Conservation (phyloP, 129 eudicot species). For the Pittosporum tobira region DNA sequence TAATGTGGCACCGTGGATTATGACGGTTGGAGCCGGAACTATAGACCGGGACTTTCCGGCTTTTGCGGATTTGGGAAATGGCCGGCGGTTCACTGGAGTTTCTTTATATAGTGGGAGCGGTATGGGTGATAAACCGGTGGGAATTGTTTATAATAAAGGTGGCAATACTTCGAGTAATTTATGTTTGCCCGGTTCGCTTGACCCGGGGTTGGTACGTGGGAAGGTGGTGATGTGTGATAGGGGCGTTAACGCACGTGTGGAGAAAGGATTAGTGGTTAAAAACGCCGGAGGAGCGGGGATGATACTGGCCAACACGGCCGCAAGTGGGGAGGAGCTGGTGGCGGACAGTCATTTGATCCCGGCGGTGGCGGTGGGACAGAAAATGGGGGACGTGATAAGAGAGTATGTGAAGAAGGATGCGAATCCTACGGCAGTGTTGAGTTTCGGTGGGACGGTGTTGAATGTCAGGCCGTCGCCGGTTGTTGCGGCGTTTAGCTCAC, state of each 20-base stretch:
- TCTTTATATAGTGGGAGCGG: slow-evolving; percentile 77
- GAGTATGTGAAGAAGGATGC: slow-evolving; percentile 30
- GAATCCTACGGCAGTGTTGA: slow-evolving; percentile 42
- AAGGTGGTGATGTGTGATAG: slow-evolving; percentile 77
- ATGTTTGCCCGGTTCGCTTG: slow-evolving; percentile 65
- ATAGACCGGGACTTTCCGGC: slow-evolving; percentile 88
- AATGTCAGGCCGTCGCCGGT: slow-evolving; percentile 86
- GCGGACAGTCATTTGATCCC: slow-evolving; percentile 78
- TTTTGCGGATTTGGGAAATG: slow-evolving; percentile 37
- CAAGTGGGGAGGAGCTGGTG: slow-evolving; percentile 81
- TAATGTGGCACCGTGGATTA: slow-evolving; percentile 87
- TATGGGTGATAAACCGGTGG: slow-evolving; percentile 47
- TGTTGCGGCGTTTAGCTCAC: slow-evolving; percentile 83
- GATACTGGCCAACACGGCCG: slow-evolving; percentile 84
- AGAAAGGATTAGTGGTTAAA: slow-evolving; percentile 63
- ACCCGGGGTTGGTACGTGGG: slow-evolving; percentile 45
- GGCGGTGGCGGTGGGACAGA: slow-evolving; percentile 73
- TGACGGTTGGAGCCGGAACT: slow-evolving; percentile 92
- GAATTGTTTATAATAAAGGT: slow-evolving; percentile 36
- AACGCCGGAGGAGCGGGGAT: slow-evolving; percentile 80
- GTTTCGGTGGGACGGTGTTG: slow-evolving; percentile 77
- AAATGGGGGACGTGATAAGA: slow-evolving; percentile 45
- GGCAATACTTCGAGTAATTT: slow-evolving; percentile 32
- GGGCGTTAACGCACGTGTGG: slow-evolving; percentile 70
- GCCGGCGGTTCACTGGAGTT: slow-evolving; percentile 40